These are phyloP conservation scores for Aspergillus wentii DNA, from an alignment of 495 filamentous ascomycete genomes.

Conservation along the genomic window DNA sequence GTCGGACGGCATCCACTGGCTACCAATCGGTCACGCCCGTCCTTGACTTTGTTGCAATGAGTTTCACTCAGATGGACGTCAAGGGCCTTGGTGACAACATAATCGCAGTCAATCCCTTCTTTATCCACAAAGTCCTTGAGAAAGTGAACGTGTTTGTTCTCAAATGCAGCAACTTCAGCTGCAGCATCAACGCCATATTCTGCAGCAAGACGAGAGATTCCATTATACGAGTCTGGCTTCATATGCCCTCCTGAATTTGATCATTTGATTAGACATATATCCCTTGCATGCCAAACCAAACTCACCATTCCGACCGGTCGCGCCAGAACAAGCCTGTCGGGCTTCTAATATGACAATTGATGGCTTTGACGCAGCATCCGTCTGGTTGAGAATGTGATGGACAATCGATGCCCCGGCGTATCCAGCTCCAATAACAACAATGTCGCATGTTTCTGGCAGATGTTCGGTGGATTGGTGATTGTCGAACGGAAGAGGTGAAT, in stretches of 20 bases:
- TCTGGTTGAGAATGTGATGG: slow-evolving; percentile 50
- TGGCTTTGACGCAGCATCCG: slow-evolving; percentile 16
- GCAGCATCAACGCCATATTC: slow-evolving; percentile 29
- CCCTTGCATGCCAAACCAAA: not conserved
- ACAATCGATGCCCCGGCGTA: slow-evolving; percentile 67
- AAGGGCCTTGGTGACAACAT: slow-evolving; percentile 18
- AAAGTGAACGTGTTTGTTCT: slow-evolving; percentile 20
- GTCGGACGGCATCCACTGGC: slow-evolving; percentile 12
- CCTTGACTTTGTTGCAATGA: slow-evolving; percentile 17
- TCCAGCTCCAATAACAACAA: slow-evolving; percentile 69
- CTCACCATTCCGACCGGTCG: slow-evolving; percentile 59
- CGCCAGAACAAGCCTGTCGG: slow-evolving; percentile 75
- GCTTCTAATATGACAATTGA: slow-evolving; percentile 73
- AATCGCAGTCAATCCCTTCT: slow-evolving; percentile 30
- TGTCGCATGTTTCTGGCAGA: slow-evolving; percentile 57
- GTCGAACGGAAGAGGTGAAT: slow-evolving; percentile 43
- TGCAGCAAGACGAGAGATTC: slow-evolving; percentile 13
- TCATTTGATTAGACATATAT: not conserved
- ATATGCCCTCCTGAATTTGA: slow-evolving; percentile 26
- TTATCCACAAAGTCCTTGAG: slow-evolving; percentile 22
- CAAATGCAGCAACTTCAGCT: slow-evolving; percentile 28
- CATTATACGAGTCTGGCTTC: slow-evolving; percentile 31
- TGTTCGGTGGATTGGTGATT: slow-evolving; percentile 61
- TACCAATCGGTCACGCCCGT: slow-evolving; percentile 18
- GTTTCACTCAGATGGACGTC: slow-evolving; percentile 22